Evolutionary conservation across 2,329 filamentous ascomycete species (phyloP), one percentile per base, ranked within the genome.

Genomic region (Endocalyx cinctus): DNA sequence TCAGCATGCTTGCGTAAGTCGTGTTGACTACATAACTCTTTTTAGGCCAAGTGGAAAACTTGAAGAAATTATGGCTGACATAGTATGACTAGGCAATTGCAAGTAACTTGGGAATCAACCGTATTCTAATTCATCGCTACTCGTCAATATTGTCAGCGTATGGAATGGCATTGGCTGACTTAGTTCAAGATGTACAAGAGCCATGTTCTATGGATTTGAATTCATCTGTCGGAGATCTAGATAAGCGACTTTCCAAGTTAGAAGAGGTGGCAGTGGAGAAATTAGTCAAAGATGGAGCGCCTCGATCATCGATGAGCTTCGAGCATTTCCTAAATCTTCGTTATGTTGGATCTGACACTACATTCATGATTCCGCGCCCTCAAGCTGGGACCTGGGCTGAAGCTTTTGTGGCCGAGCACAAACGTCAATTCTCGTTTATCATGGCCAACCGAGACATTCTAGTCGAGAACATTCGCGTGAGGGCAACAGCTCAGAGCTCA

Each of bases 1-100:
- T 12, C 44, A 87, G 29, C 65, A 69, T 35, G 64, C 65, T 8
- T 0, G 63, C 58, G 15, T 53, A 23, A 23, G 20, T 23, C n/a
- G 8, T 8, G 20, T 23, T 8, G 8, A 8, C n/a, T 23, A 8
- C 20, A 23, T 8, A n/a, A n/a, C 8, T 23, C 20, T 8, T 23
- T n/a, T 23, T 23, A 23, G 20, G 8, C n/a, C n/a, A n/a, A n/a
- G n/a, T n/a, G n/a, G n/a, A n/a, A n/a, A n/a, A n/a, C n/a, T n/a
- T n/a, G n/a, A n/a, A n/a, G n/a, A 8, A 23, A 23, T 23, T 8
- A 8, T 23, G 20, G n/a, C 20, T n/a, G 20, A n/a, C 20, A 23
- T 8, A 8, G 8, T 8, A 23, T 23, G 20, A n/a, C 8, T 23
- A 23, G 20, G 20, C 54, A 1, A 64, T 69, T 27, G 64, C 62